Evolutionary conservation across 805 yeast species (phyloP).

Genomic region (Ogataea paraovalis): DNA sequence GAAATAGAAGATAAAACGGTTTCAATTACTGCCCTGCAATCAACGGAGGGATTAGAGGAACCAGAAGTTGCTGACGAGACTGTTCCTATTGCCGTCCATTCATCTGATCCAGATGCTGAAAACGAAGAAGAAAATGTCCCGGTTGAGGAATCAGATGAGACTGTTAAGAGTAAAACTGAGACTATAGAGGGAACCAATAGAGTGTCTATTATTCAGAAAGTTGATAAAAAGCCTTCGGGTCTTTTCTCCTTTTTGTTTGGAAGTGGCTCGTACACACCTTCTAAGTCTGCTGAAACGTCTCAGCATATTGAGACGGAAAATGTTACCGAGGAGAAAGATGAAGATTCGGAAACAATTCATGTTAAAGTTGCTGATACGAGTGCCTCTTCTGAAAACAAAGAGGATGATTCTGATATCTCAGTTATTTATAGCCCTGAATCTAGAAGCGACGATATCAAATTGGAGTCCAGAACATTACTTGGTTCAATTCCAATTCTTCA

Average conservation of each 20-base stretch:
- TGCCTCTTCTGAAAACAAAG: background rate
- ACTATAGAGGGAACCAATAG: no score
- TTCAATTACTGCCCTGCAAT: background rate
- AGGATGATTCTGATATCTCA: background rate
- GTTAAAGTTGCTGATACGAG: conserved; percentile 3
- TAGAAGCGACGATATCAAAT: background rate
- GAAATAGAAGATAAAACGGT: conserved; percentile 3
- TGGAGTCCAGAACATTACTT: background rate
- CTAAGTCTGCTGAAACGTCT: background rate
- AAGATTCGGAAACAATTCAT: conserved; percentile 4
- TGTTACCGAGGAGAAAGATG: conserved; percentile 1
- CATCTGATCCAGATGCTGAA: background rate
- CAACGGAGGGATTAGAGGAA: background rate
- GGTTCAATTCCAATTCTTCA: conserved; percentile 3
- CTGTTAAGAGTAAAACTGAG: no score
- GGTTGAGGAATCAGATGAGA: no score
- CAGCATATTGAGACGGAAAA: background rate
- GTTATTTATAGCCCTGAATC: background rate
- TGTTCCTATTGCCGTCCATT: background rate
- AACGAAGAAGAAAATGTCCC: background rate
- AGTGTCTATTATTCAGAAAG: no score
- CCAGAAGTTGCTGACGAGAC: background rate
- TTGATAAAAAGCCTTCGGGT: background rate
- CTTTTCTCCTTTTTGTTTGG: background rate
- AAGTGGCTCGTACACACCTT: background rate